phyloP scores from a whole-genome alignment of 2,329 filamentous ascomycete species.

The Trichocomaceae sp. region DNA sequence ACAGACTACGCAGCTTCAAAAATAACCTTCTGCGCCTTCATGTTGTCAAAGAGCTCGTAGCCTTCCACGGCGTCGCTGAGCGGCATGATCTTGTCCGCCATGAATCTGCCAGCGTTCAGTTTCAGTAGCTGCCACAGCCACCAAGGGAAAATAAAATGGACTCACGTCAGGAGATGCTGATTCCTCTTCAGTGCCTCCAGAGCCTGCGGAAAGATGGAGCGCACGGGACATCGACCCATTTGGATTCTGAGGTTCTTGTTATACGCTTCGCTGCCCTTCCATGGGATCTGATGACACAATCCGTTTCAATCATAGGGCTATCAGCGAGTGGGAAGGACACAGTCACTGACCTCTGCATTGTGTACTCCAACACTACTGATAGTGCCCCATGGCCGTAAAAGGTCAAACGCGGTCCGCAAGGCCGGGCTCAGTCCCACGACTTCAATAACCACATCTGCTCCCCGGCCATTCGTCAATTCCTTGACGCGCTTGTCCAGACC shows the following conservation, averaged over 20 bases:
- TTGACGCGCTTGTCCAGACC: slow-evolving; percentile 62
- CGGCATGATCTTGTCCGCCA: slow-evolving; percentile 70
- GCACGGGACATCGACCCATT: slow-evolving; percentile 71
- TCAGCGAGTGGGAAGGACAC: slow-evolving; percentile 15
- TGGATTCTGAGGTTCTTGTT: slow-evolving; percentile 66
- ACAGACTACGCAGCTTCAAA: slow-evolving; percentile 48
- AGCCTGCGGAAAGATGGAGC: slow-evolving; percentile 61
- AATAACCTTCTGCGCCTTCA: slow-evolving; percentile 67
- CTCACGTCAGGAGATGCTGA: slow-evolving; percentile 60
- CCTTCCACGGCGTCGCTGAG: slow-evolving; percentile 59
- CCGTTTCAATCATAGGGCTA: neutral
- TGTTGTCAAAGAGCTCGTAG: slow-evolving; percentile 65
- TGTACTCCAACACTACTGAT: slow-evolving; percentile 73
- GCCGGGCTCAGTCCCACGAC: slow-evolving; percentile 66
- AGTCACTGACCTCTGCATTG: slow-evolving; percentile 54
- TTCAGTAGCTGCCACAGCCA: neutral
- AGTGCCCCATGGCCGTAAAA: slow-evolving; percentile 64
- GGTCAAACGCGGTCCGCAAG: slow-evolving; percentile 62
- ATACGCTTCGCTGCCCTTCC: slow-evolving; percentile 57
- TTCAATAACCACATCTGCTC: slow-evolving; percentile 79
- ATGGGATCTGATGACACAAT: slow-evolving; percentile 52
- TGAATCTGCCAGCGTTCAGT: slow-evolving; percentile 50
- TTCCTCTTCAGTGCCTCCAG: slow-evolving; percentile 59
- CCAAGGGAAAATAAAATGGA: slow-evolving; percentile 7
- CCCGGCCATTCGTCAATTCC: slow-evolving; percentile 69